Evolutionary conservation across 352 stramenopile genomes (phyloP), one percentile per base, ranked within the genome.

Genomic region (Globisporangium carolinianum): DNA sequence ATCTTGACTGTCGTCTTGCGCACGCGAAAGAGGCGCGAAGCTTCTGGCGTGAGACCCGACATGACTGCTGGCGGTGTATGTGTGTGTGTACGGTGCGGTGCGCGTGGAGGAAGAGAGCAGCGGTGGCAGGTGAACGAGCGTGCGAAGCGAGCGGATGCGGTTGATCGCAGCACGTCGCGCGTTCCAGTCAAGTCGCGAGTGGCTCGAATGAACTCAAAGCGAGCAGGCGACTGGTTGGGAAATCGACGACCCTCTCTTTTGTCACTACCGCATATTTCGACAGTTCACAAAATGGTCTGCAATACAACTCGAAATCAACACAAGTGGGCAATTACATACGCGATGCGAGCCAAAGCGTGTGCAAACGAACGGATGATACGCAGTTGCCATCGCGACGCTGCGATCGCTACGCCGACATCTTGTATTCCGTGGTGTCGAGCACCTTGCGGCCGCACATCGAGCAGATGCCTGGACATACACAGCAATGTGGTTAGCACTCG

Each of bases 1-100:
- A 97, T 97, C 74, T 98, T 98, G 68, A 98, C 83, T 17, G 93
- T 91, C 18, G 94, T 98, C 76, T 98, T 97, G 49, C 94, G 89
- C 51, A 98, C 91, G 66, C 94, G 92, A 74, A 94, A 98, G 45
- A 98, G 74, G 48, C 83, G 83, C 61, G 82, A 96, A 24, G 84
- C 83, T 51, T 96, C 86, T 43, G 84, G 79, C 1, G 79, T 90
- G 38, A 94, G 71, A 61, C 82, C 77, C 55, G 80, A 87, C 83
- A 91, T 92, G 57, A 32, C 6, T 51, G 10, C 1, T 41, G 48
- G 15, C 12, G 6, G 3, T 35, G 14, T 32, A 32, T 9, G 0
- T 49, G 45, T 6, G 6, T 17, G 17, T 49, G 45, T 47, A 24
- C 0, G 15, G 42, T 47, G 42, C n/a, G 24, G 45, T 49, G n/a